A percentile compares a stretch with the other conserved stretches of the same genome.
Conservation (phyloP, 305 asterid genomes). For the Caryopteris hybrid region DNA sequence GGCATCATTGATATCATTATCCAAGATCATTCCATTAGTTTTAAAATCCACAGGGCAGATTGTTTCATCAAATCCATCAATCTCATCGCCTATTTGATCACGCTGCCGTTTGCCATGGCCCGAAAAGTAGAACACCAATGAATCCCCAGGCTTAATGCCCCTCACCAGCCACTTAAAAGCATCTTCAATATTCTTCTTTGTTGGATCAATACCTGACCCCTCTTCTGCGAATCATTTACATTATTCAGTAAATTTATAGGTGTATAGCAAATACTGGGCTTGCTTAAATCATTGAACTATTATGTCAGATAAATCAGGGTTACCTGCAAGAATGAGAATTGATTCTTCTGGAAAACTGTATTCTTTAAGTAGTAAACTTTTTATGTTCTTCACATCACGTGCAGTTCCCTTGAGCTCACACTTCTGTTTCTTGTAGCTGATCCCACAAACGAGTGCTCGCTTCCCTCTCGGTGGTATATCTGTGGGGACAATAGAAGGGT, state of each 20-base stretch:
- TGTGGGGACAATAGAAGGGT: neutral
- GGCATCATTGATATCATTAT: constrained; percentile 46
- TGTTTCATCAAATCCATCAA: constrained; percentile 68
- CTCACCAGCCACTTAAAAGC: constrained; percentile 55
- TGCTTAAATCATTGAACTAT: neutral
- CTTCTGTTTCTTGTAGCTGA: constrained; percentile 52
- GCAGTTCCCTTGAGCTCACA: constrained; percentile 51
- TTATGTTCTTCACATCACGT: constrained; percentile 42
- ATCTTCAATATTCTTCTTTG: constrained; percentile 43
- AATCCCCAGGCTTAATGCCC: constrained; percentile 48
- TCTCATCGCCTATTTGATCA: constrained; percentile 43
- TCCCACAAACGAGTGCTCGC: constrained; percentile 66
- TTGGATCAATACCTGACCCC: constrained; percentile 31
- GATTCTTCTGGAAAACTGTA: constrained; percentile 33
- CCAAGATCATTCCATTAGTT: constrained; percentile 47
- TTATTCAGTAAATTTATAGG: neutral
- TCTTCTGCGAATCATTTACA: constrained; percentile 37
- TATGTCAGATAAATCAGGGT: neutral
- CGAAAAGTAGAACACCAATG: constrained; percentile 69
- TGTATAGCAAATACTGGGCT: neutral
- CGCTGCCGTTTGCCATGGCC: constrained; percentile 61
- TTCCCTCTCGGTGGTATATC: constrained; percentile 28
- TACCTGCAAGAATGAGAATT: constrained; percentile 66
- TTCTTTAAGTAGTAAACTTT: constrained; percentile 23
- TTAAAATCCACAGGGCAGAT: constrained; percentile 70